phyloP scores from a whole-genome alignment of 345 rosid species.

The Hibiscus mutabilis region DNA sequence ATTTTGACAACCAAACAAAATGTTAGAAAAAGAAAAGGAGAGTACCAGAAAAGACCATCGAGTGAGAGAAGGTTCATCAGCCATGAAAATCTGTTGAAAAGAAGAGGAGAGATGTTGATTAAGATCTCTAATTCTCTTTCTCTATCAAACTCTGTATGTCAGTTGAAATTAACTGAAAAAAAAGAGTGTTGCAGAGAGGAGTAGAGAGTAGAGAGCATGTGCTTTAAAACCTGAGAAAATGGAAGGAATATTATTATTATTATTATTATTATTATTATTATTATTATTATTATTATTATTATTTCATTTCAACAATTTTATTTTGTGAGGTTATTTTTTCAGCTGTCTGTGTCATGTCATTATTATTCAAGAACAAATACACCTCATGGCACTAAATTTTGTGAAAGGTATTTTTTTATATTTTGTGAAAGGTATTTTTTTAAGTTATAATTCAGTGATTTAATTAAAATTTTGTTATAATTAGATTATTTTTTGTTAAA shows the following conservation, averaged over 20 bases:
- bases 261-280: no score
- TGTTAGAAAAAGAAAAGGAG: not conserved
- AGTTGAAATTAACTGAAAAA: not conserved
- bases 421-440: no score
- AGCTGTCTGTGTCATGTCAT: not conserved
- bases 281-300: no score
- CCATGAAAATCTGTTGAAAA: slow-evolving; percentile 26
- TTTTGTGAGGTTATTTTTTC: not conserved
- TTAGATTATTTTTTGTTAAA: no score
- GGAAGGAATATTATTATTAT: not conserved
- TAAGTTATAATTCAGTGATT: no score
- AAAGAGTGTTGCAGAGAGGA: no score
- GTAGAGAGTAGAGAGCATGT: not conserved
- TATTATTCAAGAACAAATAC: no score
- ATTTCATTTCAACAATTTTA: no score
- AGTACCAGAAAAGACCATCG: slow-evolving; percentile 90
- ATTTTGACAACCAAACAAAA: slow-evolving; percentile 1
- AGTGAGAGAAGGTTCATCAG: slow-evolving; percentile 61
- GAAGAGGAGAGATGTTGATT: slow-evolving; percentile 15
- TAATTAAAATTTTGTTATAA: no score
- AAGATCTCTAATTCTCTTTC: slow-evolving; percentile 5
- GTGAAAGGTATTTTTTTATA: no score
- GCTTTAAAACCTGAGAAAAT: not conserved
- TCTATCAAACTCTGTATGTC: not conserved
- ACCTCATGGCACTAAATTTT: no score